phyloP scores from a whole-genome alignment of 2,329 filamentous ascomycete species.

The Penicillium digitatum region DNA sequence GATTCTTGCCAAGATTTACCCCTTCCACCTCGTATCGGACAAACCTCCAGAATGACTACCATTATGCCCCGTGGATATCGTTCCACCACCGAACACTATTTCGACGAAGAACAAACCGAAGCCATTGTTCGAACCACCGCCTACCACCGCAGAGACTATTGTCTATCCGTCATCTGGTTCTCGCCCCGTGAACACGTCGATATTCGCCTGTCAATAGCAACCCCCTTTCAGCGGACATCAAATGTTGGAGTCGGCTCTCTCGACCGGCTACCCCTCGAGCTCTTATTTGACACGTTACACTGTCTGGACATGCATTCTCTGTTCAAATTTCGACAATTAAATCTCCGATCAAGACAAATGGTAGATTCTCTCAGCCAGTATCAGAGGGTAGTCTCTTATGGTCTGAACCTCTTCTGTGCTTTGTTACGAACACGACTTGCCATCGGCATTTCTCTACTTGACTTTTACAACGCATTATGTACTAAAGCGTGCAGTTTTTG shows the following conservation, averaged over 20 bases:
- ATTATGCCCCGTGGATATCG: constrained; percentile 9
- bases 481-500: constrained; percentile 6
- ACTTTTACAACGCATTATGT: constrained; percentile 15
- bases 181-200: constrained; percentile 4
- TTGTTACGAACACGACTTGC: constrained; percentile 17
- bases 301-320: constrained; percentile 12
- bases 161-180: constrained; percentile 10
- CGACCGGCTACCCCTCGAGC: constrained; percentile 8
- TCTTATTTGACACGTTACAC: constrained; percentile 2
- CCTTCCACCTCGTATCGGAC: constrained; percentile 36
- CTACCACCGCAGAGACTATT: constrained; percentile 16
- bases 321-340: constrained; percentile 16
- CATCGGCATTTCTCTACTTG: constrained; percentile 9
- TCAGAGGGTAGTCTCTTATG: constrained; percentile 9
- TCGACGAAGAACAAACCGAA: constrained; percentile 12
- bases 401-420: constrained; percentile 15
- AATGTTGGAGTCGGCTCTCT: constrained; percentile 6
- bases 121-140: constrained; percentile 21
- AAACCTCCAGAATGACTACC: constrained; percentile 29
- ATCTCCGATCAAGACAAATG: constrained; percentile 10
- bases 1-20: not conserved
- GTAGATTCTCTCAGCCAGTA: constrained; percentile 16
- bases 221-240: constrained; percentile 8
- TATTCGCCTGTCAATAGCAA: constrained; percentile 6
- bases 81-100: constrained; percentile 10